Evolutionary conservation across 1,139 yeast genomes (phyloP), one percentile per base, ranked within the genome.

Genomic region (Pichia sp.): DNA sequence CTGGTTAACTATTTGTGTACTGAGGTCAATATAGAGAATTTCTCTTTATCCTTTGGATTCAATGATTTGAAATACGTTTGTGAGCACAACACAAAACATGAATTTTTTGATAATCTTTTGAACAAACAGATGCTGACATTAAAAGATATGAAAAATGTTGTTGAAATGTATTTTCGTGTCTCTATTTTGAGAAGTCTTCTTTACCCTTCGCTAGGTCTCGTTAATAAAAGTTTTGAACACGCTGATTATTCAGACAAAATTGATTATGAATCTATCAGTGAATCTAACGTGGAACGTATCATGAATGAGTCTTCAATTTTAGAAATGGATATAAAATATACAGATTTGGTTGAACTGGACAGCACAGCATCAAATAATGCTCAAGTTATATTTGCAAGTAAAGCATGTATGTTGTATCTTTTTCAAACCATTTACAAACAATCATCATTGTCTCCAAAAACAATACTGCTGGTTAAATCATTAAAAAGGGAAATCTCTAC

Each of bases 371-470:
- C 42, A 41, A 16, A 16, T 45, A 5, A 45, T 29, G 4, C 1
- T 4, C 58, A 57, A n/a, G 2, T 57, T 15, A 36, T 26, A 3
- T 49, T 60, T 46, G 55, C 60, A 7, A 38, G 52, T 1, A 50
- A 42, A 19, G 46, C 56, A 2, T 54, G 59, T 4, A 32, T 43
- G 10, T 45, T 60, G 19, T 60, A 54, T 43, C 52, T 60, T 8
- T 57, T 57, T 45, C 62, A 60, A 46, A 31, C 50, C 8, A 53
- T 59, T 29, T 54, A 54, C 38, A 49, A 46, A 16, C 56, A 54
- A 13, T 45, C 48, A 5, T 54, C 62, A 1, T 36, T 53, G 8
- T 56, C 61, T 2, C 61, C 62, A 3, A 56, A 53, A 42, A 54
- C 61, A 4, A 42, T 60, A 11, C 36, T 55, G 2, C 15, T 46